Percentiles rank a stretch among this genome's conserved stretches.
phyloP scores from a whole-genome alignment of 1,139 yeast genomes.

The Scheffersomyces lignicola region DNA sequence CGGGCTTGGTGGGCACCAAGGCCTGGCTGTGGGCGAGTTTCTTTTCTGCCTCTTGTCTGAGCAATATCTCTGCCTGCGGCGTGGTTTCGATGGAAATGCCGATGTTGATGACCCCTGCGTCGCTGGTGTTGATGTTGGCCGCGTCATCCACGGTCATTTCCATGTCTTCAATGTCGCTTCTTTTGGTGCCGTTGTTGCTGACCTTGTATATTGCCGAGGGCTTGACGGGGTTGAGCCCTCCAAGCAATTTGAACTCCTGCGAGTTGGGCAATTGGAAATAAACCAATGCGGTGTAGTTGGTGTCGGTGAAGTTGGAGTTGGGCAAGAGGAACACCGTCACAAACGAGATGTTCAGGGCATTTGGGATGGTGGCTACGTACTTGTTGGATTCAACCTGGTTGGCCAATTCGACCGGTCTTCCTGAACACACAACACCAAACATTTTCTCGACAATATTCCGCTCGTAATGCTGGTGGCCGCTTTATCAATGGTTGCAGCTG shows the following conservation, averaged over 20 bases:
- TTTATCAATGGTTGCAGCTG: too few species aligned
- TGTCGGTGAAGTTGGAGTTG: slow-evolving; percentile 59
- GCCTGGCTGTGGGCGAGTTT: slow-evolving; percentile 15
- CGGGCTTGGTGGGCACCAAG: slow-evolving; percentile 12
- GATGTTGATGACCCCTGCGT: slow-evolving; percentile 49
- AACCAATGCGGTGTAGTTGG: slow-evolving; percentile 75
- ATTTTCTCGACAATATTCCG: slow-evolving; percentile 17
- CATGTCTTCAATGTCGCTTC: slow-evolving; percentile 27
- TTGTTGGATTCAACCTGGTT: slow-evolving; percentile 64
- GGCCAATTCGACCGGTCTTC: slow-evolving; percentile 55
- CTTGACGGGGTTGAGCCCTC: slow-evolving; percentile 69
- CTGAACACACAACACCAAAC: slow-evolving; percentile 61
- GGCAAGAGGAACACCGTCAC: slow-evolving; percentile 78
- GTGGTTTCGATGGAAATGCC: slow-evolving; percentile 90
- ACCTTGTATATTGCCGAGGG: slow-evolving; percentile 92
- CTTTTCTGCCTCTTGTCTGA: slow-evolving; percentile 36
- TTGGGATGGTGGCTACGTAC: slow-evolving; percentile 59
- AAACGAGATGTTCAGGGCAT: slow-evolving; percentile 68
- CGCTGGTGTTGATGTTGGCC: slow-evolving; percentile 22
- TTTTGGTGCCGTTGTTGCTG: slow-evolving; percentile 39
- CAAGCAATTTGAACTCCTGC: slow-evolving; percentile 73
- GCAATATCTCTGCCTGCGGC: slow-evolving; percentile 52
- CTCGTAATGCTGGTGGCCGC: slow-evolving; percentile 6
- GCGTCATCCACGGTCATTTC: slow-evolving; percentile 41
- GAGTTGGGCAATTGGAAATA: slow-evolving; percentile 79